Percentiles rank a stretch among this genome's conserved stretches.
Evolutionary conservation across 2,329 filamentous ascomycete species (phyloP).

Genomic region (Fusarium equiseti): DNA sequence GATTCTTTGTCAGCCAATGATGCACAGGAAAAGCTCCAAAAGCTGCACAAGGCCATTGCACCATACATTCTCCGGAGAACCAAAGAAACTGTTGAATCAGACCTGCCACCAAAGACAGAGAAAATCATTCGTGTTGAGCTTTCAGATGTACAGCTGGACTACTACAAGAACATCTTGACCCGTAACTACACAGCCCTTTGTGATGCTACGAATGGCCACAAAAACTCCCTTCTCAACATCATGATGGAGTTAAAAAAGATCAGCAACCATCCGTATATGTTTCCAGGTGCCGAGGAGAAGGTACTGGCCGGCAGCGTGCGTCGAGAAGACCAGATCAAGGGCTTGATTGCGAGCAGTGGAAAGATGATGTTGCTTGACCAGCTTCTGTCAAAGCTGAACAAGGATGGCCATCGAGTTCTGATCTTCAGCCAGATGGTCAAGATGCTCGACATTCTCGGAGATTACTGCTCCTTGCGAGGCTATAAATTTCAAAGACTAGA

Average conservation of each 20-base stretch:
- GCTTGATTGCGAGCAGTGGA: constrained; percentile 94
- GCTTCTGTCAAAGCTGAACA: constrained; percentile 91
- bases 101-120: constrained; percentile 95
- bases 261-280: constrained; percentile 99
- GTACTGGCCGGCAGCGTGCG: constrained; percentile 83
- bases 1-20: constrained; percentile 81
- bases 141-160: constrained; percentile 95
- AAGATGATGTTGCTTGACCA: constrained; percentile 99
- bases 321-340: constrained; percentile 91
- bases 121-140: constrained; percentile 99
- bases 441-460: constrained; percentile 95
- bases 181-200: constrained; percentile 96
- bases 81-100: constrained; percentile 97
- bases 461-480: constrained; percentile 92
- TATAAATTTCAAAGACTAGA: constrained; percentile 96
- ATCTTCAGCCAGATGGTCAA: constrained; percentile 99
- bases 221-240: constrained; percentile 95
- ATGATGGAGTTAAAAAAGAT: constrained; percentile 99
- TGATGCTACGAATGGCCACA: constrained; percentile 89
- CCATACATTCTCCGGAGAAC: constrained; percentile 96
- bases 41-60: constrained; percentile 87
- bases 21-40: constrained; percentile 87
- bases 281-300: constrained; percentile 90
- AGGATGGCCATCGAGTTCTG: constrained; percentile 92
- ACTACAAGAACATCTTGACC: constrained; percentile 98